Base-by-base conservation (phyloP, 495 filamentous ascomycete genomes). In the Aspergillus conjunctus region DNA sequence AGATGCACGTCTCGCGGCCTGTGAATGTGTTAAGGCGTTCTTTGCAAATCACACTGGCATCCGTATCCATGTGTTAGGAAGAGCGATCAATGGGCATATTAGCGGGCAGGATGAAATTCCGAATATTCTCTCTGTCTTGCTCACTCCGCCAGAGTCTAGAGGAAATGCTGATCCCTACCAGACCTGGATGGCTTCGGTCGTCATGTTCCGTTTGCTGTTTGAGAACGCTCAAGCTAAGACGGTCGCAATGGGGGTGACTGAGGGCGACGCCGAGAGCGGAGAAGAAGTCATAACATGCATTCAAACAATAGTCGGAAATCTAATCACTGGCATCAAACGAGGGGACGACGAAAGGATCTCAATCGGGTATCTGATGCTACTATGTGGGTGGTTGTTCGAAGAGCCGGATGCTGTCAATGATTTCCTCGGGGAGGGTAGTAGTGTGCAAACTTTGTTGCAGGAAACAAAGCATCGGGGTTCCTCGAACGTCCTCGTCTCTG, bases 241-340 rank as follows among this genome's bases (percentile, higher is more conserved):
- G 17, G 77, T 89, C 22, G 88, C 92, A 20, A 92, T 92, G 82
- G 79, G 80, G 50, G 88, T 98, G 34, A 87, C 85, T 3, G 93
- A 97, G 73, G 95, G 95, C 14, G 89, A 97, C 72, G 90, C 91
- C 22, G 89, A 90, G 43, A 89, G 79, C 62, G 94, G 95, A 11
- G 94, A 98, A 78, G 94, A 98, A 70, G 93, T 96, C 5, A 87
- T 98, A 52, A 98, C 93, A 8, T 93, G 89, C 70, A 91, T 98
- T 56, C 94, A 98, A 71, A 83, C 86, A 1, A 85, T 98, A 51
- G 85, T 91, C 14, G 87, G 86, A 6, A 92, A 96, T 62, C 80
- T 98, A 7, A 85, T 97, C 34, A 85, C 83, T 60, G 88, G 82
- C 17, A 76, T 92, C 59, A 88, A 90, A 68, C 84, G 86, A 55